A percentile compares a stretch with the other conserved stretches of the same genome.
Conservation (phyloP, 495 filamentous ascomycete species). For the Trichoderma erinaceum region DNA sequence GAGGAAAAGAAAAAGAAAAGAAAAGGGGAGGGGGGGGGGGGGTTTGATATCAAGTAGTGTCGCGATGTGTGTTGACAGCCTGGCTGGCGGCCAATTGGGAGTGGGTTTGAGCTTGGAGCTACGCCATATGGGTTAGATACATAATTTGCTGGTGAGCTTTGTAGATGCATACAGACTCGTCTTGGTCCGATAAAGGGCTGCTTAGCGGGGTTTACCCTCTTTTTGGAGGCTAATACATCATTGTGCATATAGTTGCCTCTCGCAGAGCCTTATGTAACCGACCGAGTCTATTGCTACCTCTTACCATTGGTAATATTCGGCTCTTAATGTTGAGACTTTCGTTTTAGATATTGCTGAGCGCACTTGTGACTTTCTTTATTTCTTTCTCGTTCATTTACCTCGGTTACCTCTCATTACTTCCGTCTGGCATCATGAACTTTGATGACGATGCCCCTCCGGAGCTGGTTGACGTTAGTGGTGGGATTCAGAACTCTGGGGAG, state of each 20-base stretch:
- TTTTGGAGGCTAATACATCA: neutral
- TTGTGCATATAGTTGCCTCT: neutral
- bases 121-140: neutral
- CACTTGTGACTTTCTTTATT: neutral
- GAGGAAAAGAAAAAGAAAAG: neutral
- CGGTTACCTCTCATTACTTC: neutral
- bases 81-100: constrained; percentile 11
- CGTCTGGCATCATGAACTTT: constrained; percentile 36
- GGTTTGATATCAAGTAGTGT: neutral
- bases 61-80: constrained; percentile 13
- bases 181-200: neutral
- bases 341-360: neutral
- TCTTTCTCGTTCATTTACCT: neutral
- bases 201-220: neutral
- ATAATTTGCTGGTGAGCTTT: neutral
- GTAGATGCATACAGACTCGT: constrained; percentile 1
- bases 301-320: neutral
- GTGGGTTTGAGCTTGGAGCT: neutral
- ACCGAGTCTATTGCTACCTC: neutral
- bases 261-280: constrained; percentile 10
- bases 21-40: neutral
- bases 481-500: constrained; percentile 26
- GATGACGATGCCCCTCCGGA: constrained; percentile 70
- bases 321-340: neutral
- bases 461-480: constrained; percentile 52